Base-by-base conservation (phyloP, 2,329 filamentous ascomycete species). In the Phyllosticta citriasiana region DNA sequence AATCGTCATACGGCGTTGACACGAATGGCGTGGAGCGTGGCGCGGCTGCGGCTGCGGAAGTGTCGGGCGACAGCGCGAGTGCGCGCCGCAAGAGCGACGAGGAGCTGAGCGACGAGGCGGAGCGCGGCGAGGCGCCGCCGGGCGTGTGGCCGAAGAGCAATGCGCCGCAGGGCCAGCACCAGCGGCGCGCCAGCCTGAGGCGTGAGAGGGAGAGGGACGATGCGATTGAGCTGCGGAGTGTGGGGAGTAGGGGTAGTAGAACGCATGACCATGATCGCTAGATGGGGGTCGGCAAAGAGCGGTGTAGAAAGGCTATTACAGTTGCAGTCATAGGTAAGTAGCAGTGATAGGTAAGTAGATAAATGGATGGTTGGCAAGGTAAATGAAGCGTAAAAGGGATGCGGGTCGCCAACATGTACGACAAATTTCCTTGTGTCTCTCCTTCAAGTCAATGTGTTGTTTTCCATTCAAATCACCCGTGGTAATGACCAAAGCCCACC, bases 91-190 rank as follows among this genome's bases (percentile, higher is more conserved):
- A 68, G 63, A 68, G 65, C 47, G 65, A 67, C 33, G 67, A 69
- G 24, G 70, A 65, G 19, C 70, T 71, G 62, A 57, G 69, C 40
- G 72, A 69, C 0, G 67, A 69, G 57, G 63, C 64, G 51, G 1
- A 66, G 68, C 55, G 63, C 63, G 51, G 53, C 12, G 61, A 64
- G 40, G 19, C 40, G 27, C n/a, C 30, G 14, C n/a, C 30, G 14
- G 51, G 57, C 25, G 63, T 59, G 24, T 35, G 40, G 35, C 33
- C 55, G 16, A 64, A 61, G 56, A 40, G 57, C 27, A 30, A 30
- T 8, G 27, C 27, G 10, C 62, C 62, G 33, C 60, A 60, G 19
- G 14, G 40, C 40, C 27, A 57, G 30, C 64, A 65, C 61, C 33
- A 64, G 19, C 62, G 66, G 53, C 65, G 67, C 61, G 62, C 63